A percentile compares a stretch with the other conserved stretches of the same genome.
Evolutionary conservation across 129 eudicot species (phyloP).

Genomic region (Ambrosia trifida): DNA sequence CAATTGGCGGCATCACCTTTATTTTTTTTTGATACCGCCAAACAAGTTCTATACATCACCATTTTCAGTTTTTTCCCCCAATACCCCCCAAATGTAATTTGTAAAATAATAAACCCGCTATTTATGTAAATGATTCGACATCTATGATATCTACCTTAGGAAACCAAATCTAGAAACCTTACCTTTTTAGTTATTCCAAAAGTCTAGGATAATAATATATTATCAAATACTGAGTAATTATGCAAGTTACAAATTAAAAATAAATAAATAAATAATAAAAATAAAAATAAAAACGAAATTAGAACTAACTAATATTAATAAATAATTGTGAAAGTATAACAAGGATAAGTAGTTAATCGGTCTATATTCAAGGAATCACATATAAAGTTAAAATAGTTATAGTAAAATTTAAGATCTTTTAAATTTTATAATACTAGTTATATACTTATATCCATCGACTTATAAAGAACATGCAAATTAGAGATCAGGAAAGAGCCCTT

Average conservation of each 20-base stretch:
- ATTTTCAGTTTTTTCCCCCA: too few relatives aligned
- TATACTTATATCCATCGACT: background rate
- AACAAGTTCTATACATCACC: too few relatives aligned
- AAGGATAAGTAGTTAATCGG: too few relatives aligned
- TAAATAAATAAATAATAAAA: too few relatives aligned
- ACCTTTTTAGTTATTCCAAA: background rate
- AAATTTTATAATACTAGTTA: background rate
- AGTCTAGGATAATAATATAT: background rate
- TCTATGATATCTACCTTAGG: background rate
- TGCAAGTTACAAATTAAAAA: too few relatives aligned
- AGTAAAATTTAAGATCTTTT: background rate
- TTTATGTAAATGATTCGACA: too few relatives aligned
- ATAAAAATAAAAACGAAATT: background rate
- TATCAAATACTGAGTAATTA: background rate
- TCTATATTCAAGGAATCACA: background rate
- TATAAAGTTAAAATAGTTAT: background rate
- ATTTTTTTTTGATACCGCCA: too few relatives aligned
- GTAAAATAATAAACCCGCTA: too few relatives aligned
- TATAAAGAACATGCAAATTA: background rate
- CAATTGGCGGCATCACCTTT: too few relatives aligned
- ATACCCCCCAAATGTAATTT: too few relatives aligned
- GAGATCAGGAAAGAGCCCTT: background rate
- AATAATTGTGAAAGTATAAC: background rate
- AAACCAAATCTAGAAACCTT: background rate
- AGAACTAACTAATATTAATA: background rate